These are phyloP conservation scores for Salvia hispanica DNA, from an alignment of 257 asterid species.

Conservation along the genomic window DNA sequence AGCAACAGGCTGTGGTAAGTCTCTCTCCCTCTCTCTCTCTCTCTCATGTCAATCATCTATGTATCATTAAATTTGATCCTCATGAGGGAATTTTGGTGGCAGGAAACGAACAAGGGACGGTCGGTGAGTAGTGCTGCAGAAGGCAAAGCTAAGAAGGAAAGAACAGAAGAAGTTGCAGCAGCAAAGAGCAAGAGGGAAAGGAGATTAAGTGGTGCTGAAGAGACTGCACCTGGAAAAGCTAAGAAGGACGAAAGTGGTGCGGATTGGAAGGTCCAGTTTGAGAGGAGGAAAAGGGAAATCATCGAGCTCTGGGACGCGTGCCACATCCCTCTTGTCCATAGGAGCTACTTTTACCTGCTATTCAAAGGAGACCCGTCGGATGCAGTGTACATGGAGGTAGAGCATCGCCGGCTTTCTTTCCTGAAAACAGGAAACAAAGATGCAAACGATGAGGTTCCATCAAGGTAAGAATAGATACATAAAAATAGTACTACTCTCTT, in stretches of 20 bases:
- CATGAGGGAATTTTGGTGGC: conserved; percentile 12
- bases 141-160: conserved; percentile 29
- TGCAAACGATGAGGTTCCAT: conserved; percentile 23
- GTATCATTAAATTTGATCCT: background rate
- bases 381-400: conserved; percentile 86
- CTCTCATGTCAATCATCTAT: background rate
- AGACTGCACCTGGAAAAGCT: background rate
- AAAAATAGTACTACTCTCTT: too few relatives aligned
- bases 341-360: conserved; percentile 77
- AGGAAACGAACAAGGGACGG: conserved; percentile 19
- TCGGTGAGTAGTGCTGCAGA: background rate
- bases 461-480: conserved; percentile 41
- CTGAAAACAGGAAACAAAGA: conserved; percentile 45
- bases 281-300: conserved; percentile 62
- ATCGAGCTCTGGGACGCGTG: conserved; percentile 78
- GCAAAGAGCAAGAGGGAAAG: background rate
- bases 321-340: conserved; percentile 61
- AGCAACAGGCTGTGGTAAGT: conserved; percentile 44
- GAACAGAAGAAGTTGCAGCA: conserved; percentile 11
- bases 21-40: background rate
- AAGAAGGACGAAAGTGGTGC: conserved; percentile 23
- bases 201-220: background rate
- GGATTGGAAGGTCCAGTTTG: conserved; percentile 63
- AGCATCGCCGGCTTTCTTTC: conserved; percentile 74
- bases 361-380: conserved; percentile 87